Conservation (phyloP, 164 flowering plant genomes). For the Stephania japonica region DNA sequence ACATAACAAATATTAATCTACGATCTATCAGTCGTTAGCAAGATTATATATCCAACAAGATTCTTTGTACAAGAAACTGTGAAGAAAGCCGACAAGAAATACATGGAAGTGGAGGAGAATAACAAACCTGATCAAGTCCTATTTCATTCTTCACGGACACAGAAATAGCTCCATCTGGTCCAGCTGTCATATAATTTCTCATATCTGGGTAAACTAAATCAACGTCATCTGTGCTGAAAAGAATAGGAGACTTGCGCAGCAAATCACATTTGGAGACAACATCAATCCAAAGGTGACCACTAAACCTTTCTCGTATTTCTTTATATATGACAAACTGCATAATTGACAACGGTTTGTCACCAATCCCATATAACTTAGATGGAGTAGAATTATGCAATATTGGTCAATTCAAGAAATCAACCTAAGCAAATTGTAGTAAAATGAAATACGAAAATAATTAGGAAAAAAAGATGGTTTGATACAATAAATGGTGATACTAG, state of each 20-base stretch:
- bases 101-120: neutral
- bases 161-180: conserved; percentile 73
- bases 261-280: conserved; percentile 91
- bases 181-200: conserved; percentile 50
- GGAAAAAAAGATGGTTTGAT: neutral
- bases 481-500: neutral
- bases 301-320: conserved; percentile 75
- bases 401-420: neutral
- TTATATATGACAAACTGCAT: conserved; percentile 69
- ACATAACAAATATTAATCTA: neutral
- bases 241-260: conserved; percentile 41
- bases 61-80: neutral
- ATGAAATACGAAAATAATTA: neutral
- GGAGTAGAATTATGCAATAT: neutral
- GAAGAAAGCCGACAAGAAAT: neutral
- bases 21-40: neutral
- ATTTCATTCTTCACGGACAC: conserved; percentile 68
- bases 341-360: neutral
- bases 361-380: neutral
- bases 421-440: neutral
- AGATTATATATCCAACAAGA: neutral
- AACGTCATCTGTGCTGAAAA: conserved; percentile 37
- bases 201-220: conserved; percentile 44
- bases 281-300: conserved; percentile 83
- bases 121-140: conserved; percentile 63